Evolutionary conservation across 2,329 filamentous ascomycete species (phyloP).

Genomic region (Zasmidium citrigriseum): DNA sequence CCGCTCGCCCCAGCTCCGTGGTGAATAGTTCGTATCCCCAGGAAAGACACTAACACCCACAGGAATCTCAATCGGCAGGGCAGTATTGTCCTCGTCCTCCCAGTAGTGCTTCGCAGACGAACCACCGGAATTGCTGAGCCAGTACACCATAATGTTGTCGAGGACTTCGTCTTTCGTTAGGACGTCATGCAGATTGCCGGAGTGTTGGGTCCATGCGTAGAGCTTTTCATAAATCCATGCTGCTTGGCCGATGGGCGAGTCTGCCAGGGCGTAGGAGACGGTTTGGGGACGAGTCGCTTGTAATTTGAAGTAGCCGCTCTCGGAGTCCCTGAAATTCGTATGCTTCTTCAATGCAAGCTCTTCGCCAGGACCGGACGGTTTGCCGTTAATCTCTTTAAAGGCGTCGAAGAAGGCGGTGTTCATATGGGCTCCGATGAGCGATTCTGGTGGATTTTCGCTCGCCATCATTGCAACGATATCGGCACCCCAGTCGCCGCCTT

Average conservation of each 20-base stretch:
- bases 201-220: constrained; percentile 15
- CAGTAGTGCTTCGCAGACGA: constrained; percentile 30
- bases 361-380: not conserved
- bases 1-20: constrained; percentile 19
- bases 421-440: not conserved
- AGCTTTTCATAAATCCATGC: constrained; percentile 29
- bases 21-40: constrained; percentile 17
- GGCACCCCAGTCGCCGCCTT: constrained; percentile 71
- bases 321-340: not conserved
- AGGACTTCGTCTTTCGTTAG: constrained; percentile 32
- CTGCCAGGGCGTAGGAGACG: constrained; percentile 19
- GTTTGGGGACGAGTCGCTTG: constrained; percentile 15
- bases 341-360: not conserved
- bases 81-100: constrained; percentile 27
- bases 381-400: not conserved
- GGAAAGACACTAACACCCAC: constrained; percentile 26
- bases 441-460: not conserved
- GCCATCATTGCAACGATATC: not conserved
- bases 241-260: constrained; percentile 24
- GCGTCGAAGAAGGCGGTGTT: constrained; percentile 1
- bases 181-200: constrained; percentile 23
- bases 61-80: constrained; percentile 25
- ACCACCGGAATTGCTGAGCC: constrained; percentile 29
- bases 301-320: constrained; percentile 9
- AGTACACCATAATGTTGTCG: constrained; percentile 31